Percentiles rank a stretch among this genome's conserved stretches.
These are phyloP conservation scores for Raffaelea ambrosiae DNA, from an alignment of 2,329 filamentous ascomycete species.

Conservation along the genomic window DNA sequence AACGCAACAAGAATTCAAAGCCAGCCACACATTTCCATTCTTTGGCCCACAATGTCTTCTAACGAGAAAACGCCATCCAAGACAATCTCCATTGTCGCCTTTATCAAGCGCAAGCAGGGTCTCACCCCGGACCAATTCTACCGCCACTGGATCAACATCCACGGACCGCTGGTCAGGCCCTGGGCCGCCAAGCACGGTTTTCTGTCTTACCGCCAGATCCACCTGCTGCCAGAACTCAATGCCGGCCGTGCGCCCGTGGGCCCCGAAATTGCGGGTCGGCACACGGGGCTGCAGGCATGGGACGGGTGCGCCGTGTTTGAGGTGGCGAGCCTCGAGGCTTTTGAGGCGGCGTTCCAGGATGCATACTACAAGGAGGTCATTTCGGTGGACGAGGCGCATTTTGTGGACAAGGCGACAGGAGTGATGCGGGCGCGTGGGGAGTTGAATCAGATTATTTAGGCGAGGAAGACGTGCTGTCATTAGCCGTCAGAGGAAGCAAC, in stretches of 20 bases:
- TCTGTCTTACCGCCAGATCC: constrained; percentile 22
- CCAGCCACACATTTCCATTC: too few species aligned
- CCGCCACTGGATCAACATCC: constrained; percentile 23
- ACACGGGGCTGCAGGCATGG: constrained; percentile 15
- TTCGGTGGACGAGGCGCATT: constrained; percentile 19
- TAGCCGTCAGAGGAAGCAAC: too few species aligned
- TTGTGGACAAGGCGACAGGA: constrained; percentile 20
- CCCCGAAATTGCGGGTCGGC: constrained; percentile 4
- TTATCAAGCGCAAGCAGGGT: constrained; percentile 13
- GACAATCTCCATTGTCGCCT: constrained; percentile 6
- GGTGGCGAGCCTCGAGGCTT: constrained; percentile 17
- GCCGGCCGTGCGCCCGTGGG: constrained; percentile 6
- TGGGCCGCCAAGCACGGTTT: constrained; percentile 25
- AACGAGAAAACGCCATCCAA: too few species aligned
- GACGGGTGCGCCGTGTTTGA: constrained; percentile 24
- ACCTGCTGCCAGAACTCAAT: constrained; percentile 17
- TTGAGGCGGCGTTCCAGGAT: constrained; percentile 20
- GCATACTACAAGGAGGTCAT: constrained; percentile 22
- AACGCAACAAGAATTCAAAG: too few species aligned
- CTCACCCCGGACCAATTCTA: constrained; percentile 23
- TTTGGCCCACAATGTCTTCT: too few species aligned
- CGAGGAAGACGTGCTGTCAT: too few species aligned
- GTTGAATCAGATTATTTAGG: constrained; percentile 14
- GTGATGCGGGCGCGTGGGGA: constrained; percentile 15
- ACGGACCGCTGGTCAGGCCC: constrained; percentile 22